Evolutionary conservation across 345 rosid genomes (phyloP), one percentile per base, ranked within the genome.

Genomic region (Stellera chamaejasme): DNA sequence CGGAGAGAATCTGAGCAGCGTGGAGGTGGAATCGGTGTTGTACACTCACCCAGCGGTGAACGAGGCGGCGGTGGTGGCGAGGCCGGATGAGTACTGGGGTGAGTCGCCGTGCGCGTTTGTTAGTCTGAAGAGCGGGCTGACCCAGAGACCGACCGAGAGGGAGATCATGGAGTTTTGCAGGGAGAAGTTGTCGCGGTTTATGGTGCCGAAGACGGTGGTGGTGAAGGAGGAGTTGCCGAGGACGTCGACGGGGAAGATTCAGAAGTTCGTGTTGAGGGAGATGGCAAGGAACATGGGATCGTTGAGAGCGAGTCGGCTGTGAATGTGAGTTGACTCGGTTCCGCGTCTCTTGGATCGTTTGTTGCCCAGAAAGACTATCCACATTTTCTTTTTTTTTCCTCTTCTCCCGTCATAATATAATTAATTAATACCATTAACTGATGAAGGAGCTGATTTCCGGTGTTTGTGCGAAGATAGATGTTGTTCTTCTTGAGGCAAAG

Each of bases 81-180:
- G 88, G 69, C 95, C 92, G 0, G 90, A 87, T 49, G 82, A 82
- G 56, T 75, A 62, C 14, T 90, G 97, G 95, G 97, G 97, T 32
- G 87, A 90, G 72, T 80, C 83, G 0, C 97, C 97, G 23, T 87
- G 97, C 49, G 95, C 97, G 15, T 87, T 86, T 67, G 62, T 79
- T 59, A 78, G 77, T 45, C 61, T 67, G 65, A 82, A 74, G 56
- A 55, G 66, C 39, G 57, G 25, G 67, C 45, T 64, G 15, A 51
- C 28, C 2, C 43, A 5, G 27, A 59, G 28, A n/a, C 48, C 60
- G 56, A 1, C 51, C 52, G 77, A 77, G 59, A 55, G 53, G 50
- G 79, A 66, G 55, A 28, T 66, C 26, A 75, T 72, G 0, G 81
- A 79, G 68, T 75, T 67, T 57, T 69, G 73, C 54, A 68, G 70